These are phyloP conservation scores for Plectosphaerella cucumerina DNA, from an alignment of 2,329 filamentous ascomycete genomes.

Conservation along the genomic window DNA sequence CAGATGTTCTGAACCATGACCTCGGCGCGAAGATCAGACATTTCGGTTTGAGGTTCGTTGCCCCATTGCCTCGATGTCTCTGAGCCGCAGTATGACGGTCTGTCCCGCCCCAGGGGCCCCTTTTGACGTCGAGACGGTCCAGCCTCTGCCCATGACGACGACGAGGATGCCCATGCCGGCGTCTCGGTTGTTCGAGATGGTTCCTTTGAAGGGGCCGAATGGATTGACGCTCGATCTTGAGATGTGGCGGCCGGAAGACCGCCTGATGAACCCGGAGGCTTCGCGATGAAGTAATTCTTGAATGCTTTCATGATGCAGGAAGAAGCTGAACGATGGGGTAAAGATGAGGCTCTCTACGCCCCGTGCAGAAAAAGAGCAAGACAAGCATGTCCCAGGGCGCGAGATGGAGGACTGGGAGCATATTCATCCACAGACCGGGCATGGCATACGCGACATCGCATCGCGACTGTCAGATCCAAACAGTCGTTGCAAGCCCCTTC, in stretches of 20 bases:
- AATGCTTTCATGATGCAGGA: slow-evolving; percentile 10
- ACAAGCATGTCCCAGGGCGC: no score
- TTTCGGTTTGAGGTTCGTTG: background rate
- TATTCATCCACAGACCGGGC: no score
- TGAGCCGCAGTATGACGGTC: background rate
- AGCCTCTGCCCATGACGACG: background rate
- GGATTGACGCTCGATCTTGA: no score
- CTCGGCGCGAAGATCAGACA: background rate
- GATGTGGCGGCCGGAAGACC: background rate
- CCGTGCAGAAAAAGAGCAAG: no score
- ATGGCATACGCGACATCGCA: no score
- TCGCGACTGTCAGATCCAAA: no score
- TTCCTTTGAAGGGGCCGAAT: background rate
- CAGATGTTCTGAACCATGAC: slow-evolving; percentile 2
- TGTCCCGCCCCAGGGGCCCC: no score
- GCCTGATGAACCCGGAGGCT: background rate
- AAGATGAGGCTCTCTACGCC: no score
- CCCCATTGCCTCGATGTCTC: background rate
- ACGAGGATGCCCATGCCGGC: background rate
- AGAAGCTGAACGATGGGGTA: background rate
- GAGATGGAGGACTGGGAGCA: no score
- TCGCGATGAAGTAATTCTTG: slow-evolving; percentile 11
- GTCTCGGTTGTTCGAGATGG: background rate
- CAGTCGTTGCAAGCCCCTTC: no score
- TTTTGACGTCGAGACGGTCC: no score